phyloP scores from a whole-genome alignment of 495 filamentous ascomycete genomes.

The Bryoglossum gracile region DNA sequence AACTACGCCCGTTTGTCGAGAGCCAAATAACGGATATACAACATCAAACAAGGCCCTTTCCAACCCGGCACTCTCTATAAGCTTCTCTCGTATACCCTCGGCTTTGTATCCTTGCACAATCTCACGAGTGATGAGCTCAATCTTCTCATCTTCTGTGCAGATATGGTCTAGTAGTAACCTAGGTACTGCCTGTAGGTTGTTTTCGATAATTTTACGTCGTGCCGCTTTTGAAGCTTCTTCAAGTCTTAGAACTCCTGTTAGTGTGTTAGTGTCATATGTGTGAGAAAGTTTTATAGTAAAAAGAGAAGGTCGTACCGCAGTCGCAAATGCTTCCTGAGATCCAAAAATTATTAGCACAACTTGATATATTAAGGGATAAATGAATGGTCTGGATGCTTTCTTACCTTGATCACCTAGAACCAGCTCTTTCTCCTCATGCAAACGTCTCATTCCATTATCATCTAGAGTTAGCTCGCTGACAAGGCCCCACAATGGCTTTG shows the following conservation, averaged over 20 bases:
- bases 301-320: too few relatives aligned
- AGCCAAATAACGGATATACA: constrained; percentile 15
- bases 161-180: background rate
- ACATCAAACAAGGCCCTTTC: constrained; percentile 15
- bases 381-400: too few relatives aligned
- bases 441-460: too few relatives aligned
- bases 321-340: too few relatives aligned
- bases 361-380: too few relatives aligned
- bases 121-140: constrained; percentile 8
- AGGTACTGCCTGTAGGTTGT: background rate
- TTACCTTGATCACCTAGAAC: too few relatives aligned
- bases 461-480: too few relatives aligned
- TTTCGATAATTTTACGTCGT: constrained; percentile 1
- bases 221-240: constrained; percentile 3
- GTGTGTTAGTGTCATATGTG: constrained; percentile 4
- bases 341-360: too few relatives aligned
- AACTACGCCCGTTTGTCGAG: constrained; percentile 1
- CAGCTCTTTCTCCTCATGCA: too few relatives aligned
- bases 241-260: constrained; percentile 8
- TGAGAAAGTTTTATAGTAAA: too few relatives aligned
- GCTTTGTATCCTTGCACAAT: background rate
- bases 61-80: constrained; percentile 4
- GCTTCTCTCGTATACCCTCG: background rate
- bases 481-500: too few relatives aligned
- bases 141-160: constrained; percentile 12